Evolutionary conservation across 352 stramenopile species (phyloP).

Genomic region (Lagenidium giganteum): DNA sequence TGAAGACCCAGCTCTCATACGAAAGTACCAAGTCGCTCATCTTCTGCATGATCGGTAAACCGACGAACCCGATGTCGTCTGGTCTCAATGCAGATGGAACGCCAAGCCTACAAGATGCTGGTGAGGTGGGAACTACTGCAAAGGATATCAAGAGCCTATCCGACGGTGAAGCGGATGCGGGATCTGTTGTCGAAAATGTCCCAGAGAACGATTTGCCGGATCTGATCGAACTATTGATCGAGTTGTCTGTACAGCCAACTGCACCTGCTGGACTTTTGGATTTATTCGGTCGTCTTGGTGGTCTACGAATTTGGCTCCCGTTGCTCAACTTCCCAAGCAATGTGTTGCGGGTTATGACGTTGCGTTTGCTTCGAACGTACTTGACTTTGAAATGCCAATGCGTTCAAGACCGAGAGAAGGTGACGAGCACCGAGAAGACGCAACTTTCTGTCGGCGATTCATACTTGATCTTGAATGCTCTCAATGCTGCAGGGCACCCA

Average conservation of each 20-base stretch:
- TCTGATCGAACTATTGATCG: constrained; percentile 70
- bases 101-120: constrained; percentile 41
- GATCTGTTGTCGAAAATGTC: constrained; percentile 69
- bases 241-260: constrained; percentile 67
- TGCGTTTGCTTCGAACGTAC: constrained; percentile 75
- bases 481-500: constrained; percentile 59
- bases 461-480: constrained; percentile 75
- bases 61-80: constrained; percentile 62
- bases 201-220: constrained; percentile 68
- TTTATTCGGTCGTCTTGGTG: constrained; percentile 68
- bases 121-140: constrained; percentile 20
- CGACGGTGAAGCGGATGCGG: constrained; percentile 62
- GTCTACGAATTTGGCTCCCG: constrained; percentile 78
- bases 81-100: constrained; percentile 61
- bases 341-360: constrained; percentile 72
- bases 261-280: constrained; percentile 65
- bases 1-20: constrained; percentile 75
- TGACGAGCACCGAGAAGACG: constrained; percentile 62
- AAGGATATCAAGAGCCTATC: constrained; percentile 40
- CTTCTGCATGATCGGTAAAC: constrained; percentile 85
- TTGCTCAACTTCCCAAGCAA: constrained; percentile 72
- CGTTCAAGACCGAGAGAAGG: constrained; percentile 52
- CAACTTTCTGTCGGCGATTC: constrained; percentile 73
- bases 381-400: constrained; percentile 75
- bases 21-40: constrained; percentile 79